phyloP scores from a whole-genome alignment of 352 stramenopile species.

The Globisporangium cylindrosporum region DNA sequence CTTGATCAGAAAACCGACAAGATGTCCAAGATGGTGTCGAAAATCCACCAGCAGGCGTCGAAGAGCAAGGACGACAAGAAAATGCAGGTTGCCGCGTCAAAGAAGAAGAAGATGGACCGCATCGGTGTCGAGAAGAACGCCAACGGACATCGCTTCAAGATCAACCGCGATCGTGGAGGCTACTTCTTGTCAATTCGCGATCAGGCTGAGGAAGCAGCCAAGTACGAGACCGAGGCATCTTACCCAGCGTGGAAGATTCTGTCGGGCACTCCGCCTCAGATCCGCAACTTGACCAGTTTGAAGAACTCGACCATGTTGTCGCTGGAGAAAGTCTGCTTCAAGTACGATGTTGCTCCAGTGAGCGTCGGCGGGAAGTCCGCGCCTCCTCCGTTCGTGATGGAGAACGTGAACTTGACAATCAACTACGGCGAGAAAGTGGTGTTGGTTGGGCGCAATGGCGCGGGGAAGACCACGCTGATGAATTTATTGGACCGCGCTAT shows the following conservation, averaged over 20 bases:
- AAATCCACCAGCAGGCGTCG: constrained; percentile 35
- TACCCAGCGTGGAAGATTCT: constrained; percentile 44
- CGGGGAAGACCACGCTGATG: constrained; percentile 92
- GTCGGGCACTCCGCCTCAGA: constrained; percentile 40
- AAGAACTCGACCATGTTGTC: constrained; percentile 53
- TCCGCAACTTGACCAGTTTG: constrained; percentile 49
- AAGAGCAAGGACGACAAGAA: constrained; percentile 63
- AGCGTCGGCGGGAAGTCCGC: constrained; percentile 8
- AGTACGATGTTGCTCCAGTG: constrained; percentile 24
- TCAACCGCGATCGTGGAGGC: constrained; percentile 48
- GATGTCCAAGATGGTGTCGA: constrained; percentile 47
- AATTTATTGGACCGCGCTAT: constrained; percentile 90
- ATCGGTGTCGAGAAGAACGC: constrained; percentile 49
- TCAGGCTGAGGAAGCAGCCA: constrained; percentile 37
- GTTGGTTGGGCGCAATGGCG: constrained; percentile 83
- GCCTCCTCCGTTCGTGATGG: constrained; percentile 40
- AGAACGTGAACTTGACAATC: constrained; percentile 70
- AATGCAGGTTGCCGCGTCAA: constrained; percentile 52
- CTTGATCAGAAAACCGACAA: constrained; percentile 56
- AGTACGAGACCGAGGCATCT: constrained; percentile 35
- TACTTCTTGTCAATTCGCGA: constrained; percentile 36
- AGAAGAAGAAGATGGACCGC: constrained; percentile 71
- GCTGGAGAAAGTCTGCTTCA: constrained; percentile 47
- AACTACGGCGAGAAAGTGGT: constrained; percentile 81
- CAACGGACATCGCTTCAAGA: constrained; percentile 54